Percentiles rank a stretch among this genome's conserved stretches.
phyloP scores from a whole-genome alignment of 2,329 filamentous ascomycete species.

The Plectosphaerella plurivora region DNA sequence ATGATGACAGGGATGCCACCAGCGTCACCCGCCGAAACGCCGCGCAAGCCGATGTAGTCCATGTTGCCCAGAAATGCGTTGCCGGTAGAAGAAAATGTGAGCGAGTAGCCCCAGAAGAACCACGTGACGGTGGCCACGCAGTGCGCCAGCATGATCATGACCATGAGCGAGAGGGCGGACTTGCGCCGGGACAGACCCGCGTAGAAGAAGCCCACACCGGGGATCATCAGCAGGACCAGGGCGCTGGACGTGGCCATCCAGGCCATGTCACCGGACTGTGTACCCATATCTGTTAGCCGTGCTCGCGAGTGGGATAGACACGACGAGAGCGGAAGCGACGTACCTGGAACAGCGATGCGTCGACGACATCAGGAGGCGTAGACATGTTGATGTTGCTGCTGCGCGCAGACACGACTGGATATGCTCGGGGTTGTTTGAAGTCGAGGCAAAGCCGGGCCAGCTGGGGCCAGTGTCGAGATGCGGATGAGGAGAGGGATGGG shows the following conservation, averaged over 20 bases:
- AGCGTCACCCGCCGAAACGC: constrained; percentile 72
- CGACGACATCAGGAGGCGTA: background rate
- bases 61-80: constrained; percentile 76
- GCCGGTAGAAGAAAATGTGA: constrained; percentile 78
- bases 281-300: background rate
- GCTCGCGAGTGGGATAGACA: constrained; percentile 4
- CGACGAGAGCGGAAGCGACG: constrained; percentile 16
- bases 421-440: background rate
- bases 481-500: background rate
- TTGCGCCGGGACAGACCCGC: constrained; percentile 85
- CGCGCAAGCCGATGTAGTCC: constrained; percentile 74
- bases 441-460: background rate
- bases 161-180: constrained; percentile 81
- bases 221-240: constrained; percentile 87
- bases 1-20: constrained; percentile 79
- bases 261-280: constrained; percentile 71
- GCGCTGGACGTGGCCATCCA: constrained; percentile 76
- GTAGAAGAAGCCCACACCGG: constrained; percentile 93
- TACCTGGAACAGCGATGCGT: constrained; percentile 61
- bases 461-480: background rate
- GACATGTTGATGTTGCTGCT: constrained; percentile 3
- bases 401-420: constrained; percentile 1
- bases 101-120: constrained; percentile 93
- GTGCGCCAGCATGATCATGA: constrained; percentile 77
- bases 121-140: constrained; percentile 83